Conservation (phyloP, 805 yeast species). For the Saccharomycopsis oosterbeekiorum region DNA sequence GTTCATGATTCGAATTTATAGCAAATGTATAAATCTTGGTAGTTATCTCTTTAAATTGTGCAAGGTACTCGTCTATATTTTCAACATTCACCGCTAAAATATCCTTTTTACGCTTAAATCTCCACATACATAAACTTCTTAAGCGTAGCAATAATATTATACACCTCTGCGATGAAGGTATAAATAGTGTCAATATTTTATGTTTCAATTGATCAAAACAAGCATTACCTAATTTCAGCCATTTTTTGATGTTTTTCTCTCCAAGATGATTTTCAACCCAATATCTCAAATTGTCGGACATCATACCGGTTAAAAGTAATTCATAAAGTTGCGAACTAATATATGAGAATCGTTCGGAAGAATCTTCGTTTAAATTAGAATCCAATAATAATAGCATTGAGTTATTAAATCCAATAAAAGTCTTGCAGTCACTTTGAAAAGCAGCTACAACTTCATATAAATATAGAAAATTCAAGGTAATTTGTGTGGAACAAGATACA, state of each 20-base stretch:
- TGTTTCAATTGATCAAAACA: conserved; percentile 43
- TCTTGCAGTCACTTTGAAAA: conserved; percentile 26
- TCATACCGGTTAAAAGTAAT: conserved; percentile 40
- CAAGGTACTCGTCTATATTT: conserved; percentile 9
- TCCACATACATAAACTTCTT: conserved; percentile 33
- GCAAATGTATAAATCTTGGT: conserved; percentile 29
- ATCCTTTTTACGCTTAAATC: conserved; percentile 7
- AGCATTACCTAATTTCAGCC: conserved; percentile 41
- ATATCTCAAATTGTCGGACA: conserved; percentile 38
- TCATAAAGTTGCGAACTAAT: conserved; percentile 35
- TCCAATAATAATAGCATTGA: conserved; percentile 29
- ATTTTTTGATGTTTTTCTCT: conserved; percentile 50
- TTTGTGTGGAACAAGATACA: conserved; percentile 24
- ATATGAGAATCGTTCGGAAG: conserved; percentile 21
- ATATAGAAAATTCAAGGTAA: conserved; percentile 26
- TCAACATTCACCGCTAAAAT: not conserved
- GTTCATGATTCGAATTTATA: conserved; percentile 37
- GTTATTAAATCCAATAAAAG: conserved; percentile 30
- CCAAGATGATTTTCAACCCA: conserved; percentile 61
- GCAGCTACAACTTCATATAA: conserved; percentile 26
- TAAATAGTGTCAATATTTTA: conserved; percentile 36
- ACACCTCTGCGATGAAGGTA: conserved; percentile 48
- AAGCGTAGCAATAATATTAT: conserved; percentile 37
- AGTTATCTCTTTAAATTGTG: conserved; percentile 21
- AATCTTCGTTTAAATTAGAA: conserved; percentile 22